These are phyloP conservation scores for Chlamydomonas sphaeroides DNA, from an alignment of 139 green algal genomes.

Conservation along the genomic window DNA sequence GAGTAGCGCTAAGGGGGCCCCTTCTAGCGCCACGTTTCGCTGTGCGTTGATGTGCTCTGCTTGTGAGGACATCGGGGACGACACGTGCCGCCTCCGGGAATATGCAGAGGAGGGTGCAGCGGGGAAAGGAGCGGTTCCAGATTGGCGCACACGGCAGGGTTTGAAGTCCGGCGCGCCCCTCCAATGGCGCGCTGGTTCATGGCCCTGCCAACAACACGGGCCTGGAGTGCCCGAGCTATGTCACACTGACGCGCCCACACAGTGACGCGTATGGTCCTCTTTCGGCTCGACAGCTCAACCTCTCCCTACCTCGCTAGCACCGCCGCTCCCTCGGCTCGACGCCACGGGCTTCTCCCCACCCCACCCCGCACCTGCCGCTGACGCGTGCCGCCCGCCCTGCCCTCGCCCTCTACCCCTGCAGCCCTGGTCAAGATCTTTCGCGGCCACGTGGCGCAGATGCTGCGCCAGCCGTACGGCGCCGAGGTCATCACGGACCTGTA, in stretches of 20 bases:
- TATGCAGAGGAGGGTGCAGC: background rate
- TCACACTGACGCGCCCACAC: constrained; percentile 50
- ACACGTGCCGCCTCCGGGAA: too few species aligned
- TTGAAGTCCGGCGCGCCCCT: constrained; percentile 59
- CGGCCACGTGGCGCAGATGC: constrained; percentile 77
- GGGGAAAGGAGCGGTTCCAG: background rate
- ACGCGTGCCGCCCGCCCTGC: too few species aligned
- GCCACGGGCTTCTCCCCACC: background rate
- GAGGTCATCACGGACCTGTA: constrained; percentile 89
- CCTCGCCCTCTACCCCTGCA: constrained; percentile 34
- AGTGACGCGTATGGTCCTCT: constrained; percentile 35
- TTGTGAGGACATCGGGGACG: too few species aligned
- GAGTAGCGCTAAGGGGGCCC: background rate
- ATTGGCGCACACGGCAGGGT: constrained; percentile 30
- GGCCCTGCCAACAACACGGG: constrained; percentile 63
- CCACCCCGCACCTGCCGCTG: too few species aligned
- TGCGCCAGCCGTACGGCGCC: constrained; percentile 84
- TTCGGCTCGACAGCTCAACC: constrained; percentile 27
- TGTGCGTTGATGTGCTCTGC: too few species aligned
- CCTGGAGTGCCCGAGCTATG: constrained; percentile 39
- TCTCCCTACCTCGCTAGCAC: too few species aligned
- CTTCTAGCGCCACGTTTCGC: too few species aligned
- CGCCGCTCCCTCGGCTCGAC: background rate
- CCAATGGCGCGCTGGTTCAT: constrained; percentile 60
- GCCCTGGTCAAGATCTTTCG: constrained; percentile 74